Conservation (phyloP, 2,329 filamentous ascomycete genomes). For the Curvularia sp. region DNA sequence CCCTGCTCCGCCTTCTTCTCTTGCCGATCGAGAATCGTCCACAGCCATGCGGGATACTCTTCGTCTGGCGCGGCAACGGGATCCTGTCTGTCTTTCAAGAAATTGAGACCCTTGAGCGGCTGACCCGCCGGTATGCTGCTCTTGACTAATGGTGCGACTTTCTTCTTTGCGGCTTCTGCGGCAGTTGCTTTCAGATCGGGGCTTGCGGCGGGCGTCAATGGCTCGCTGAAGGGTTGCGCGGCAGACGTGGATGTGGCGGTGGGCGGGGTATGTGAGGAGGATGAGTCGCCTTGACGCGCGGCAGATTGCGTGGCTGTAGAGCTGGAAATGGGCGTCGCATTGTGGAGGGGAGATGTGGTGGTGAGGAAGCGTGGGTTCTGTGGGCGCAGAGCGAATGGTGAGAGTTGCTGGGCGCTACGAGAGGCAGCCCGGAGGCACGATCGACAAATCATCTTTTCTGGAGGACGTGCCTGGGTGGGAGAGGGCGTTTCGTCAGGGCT, state of each 20-base stretch:
- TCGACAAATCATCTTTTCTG: slow-evolving; percentile 49
- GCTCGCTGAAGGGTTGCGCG: slow-evolving; percentile 56
- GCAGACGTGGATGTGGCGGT: slow-evolving; percentile 55
- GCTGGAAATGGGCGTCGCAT: slow-evolving; percentile 38
- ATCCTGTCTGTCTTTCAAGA: slow-evolving; percentile 74
- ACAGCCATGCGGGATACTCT: slow-evolving; percentile 83
- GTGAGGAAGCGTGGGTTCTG: slow-evolving; percentile 37
- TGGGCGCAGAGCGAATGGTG: slow-evolving; percentile 4
- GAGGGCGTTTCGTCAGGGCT: background rate
- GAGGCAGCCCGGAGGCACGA: slow-evolving; percentile 48
- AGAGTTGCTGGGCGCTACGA: slow-evolving; percentile 35
- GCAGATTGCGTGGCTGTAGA: slow-evolving; percentile 35
- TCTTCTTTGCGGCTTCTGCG: slow-evolving; percentile 37
- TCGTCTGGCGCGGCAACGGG: slow-evolving; percentile 76
- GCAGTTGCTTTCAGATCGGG: slow-evolving; percentile 33
- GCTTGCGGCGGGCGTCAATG: slow-evolving; percentile 40
- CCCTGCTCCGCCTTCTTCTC: slow-evolving; percentile 62
- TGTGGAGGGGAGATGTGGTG: slow-evolving; percentile 29
- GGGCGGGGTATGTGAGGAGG: slow-evolving; percentile 44
- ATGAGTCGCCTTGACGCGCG: slow-evolving; percentile 32
- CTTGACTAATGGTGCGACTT: slow-evolving; percentile 41
- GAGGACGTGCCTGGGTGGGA: background rate
- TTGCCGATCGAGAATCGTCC: slow-evolving; percentile 70
- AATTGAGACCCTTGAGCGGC: slow-evolving; percentile 76
- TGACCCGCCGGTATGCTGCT: slow-evolving; percentile 71